Percentiles rank a stretch among this genome's conserved stretches.
phyloP scores from a whole-genome alignment of 345 rosid genomes.

The Passiflora organensis region DNA sequence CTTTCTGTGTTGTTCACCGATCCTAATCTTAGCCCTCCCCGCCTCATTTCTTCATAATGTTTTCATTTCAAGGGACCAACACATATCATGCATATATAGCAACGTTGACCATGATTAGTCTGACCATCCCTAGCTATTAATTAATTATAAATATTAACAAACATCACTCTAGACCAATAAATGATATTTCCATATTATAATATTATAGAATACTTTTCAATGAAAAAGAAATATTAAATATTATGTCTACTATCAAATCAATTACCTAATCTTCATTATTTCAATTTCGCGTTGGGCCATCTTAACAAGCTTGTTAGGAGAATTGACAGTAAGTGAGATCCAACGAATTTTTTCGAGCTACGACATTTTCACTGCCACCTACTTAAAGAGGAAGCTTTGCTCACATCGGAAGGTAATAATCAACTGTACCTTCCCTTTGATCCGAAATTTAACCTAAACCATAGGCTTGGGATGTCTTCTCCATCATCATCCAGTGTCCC shows the following conservation, averaged over 20 bases:
- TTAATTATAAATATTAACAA: no score
- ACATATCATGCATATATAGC: neutral
- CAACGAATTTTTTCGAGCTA: neutral
- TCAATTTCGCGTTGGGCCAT: no score
- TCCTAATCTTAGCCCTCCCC: slow-evolving; percentile 2
- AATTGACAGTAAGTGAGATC: neutral
- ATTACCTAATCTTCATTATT: no score
- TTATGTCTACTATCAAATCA: no score
- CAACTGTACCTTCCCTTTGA: neutral
- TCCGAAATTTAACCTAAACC: slow-evolving; percentile 4
- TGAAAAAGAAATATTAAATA: no score
- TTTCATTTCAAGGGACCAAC: neutral
- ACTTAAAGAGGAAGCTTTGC: slow-evolving; percentile 7
- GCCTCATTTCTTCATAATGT: neutral
- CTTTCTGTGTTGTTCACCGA: slow-evolving; percentile 2
- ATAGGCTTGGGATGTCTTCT: neutral
- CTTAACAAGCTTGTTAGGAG: neutral
- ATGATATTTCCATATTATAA: no score
- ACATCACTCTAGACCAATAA: no score
- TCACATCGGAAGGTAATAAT: neutral
- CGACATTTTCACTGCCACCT: neutral
- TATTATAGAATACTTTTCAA: no score
- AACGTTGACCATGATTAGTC: neutral
- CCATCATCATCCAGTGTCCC: neutral
- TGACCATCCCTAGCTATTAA: neutral